Percentiles rank a stretch among this genome's conserved stretches.
phyloP scores from a whole-genome alignment of 345 rosid species.

The Eutrema japonicum region DNA sequence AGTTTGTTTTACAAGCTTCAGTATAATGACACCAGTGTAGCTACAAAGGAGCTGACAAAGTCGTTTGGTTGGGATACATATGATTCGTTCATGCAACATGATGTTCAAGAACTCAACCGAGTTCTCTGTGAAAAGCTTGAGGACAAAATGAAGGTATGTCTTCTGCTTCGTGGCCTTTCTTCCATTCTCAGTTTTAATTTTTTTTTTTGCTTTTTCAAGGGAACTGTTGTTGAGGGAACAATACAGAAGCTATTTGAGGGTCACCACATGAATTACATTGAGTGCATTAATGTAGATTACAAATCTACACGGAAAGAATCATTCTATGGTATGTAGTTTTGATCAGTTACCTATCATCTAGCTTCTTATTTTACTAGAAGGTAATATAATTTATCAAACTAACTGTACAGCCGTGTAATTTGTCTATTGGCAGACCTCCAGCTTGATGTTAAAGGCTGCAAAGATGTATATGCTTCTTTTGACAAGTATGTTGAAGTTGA shows the following conservation, averaged over 20 bases:
- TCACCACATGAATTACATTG: slow-evolving; percentile 98
- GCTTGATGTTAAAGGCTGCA: slow-evolving; percentile 98
- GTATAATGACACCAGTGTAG: slow-evolving; percentile 89
- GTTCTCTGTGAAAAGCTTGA: slow-evolving; percentile 94
- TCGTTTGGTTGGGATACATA: slow-evolving; percentile 99
- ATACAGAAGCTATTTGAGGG: slow-evolving; percentile 97
- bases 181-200: slow-evolving; percentile 10
- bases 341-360: slow-evolving; percentile 1
- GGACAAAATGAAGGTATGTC: slow-evolving; percentile 90
- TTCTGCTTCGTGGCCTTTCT: slow-evolving; percentile 20
- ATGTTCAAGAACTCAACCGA: slow-evolving; percentile 97
- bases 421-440: slow-evolving; percentile 75
- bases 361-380: slow-evolving; percentile 18
- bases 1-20: slow-evolving; percentile 98
- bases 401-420: slow-evolving; percentile 24
- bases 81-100: slow-evolving; percentile 99
- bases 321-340: slow-evolving; percentile 70
- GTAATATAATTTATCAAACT: slow-evolving; percentile 22
- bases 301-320: slow-evolving; percentile 97
- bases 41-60: slow-evolving; percentile 90
- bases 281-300: slow-evolving; percentile 94
- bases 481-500: slow-evolving; percentile 99
- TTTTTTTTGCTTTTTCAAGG: slow-evolving; percentile 49
- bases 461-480: slow-evolving; percentile 96
- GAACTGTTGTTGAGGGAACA: slow-evolving; percentile 98